Conservation (phyloP, 1,139 yeast genomes). For the Candida tropicalis region DNA sequence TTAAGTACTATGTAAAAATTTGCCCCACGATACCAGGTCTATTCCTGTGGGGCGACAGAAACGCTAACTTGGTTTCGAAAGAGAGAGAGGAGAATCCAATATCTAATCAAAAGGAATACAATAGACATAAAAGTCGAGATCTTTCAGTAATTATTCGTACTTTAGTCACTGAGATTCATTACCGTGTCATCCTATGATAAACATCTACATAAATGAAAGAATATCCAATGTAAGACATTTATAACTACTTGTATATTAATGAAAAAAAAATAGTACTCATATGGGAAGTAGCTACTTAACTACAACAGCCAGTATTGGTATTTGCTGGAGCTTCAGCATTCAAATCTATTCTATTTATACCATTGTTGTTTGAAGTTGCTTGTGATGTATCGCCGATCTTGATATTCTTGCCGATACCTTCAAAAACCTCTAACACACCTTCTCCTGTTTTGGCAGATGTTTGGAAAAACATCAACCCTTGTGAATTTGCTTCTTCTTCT, state of each 20-base stretch:
- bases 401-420: constrained; percentile 80
- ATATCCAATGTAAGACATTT: too few species aligned
- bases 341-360: constrained; percentile 4
- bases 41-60: too few species aligned
- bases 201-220: too few species aligned
- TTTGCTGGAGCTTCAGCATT: constrained; percentile 2
- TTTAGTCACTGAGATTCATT: too few species aligned
- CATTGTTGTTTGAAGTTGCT: constrained; percentile 2
- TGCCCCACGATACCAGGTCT: too few species aligned
- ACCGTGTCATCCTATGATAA: too few species aligned
- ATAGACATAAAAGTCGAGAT: too few species aligned
- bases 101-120: too few species aligned
- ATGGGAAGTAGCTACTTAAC: neutral
- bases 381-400: constrained; percentile 42
- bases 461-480: constrained; percentile 81
- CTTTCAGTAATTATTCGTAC: too few species aligned
- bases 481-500: constrained; percentile 67
- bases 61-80: too few species aligned
- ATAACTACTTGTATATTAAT: neutral
- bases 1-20: too few species aligned
- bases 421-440: constrained; percentile 79
- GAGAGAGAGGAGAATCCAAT: too few species aligned
- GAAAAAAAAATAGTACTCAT: neutral
- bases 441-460: constrained; percentile 93
- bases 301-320: constrained; percentile 1